Conservation (phyloP, 1,284 basidiomycete species). For the Melanopsichium pennsylvanicum region DNA sequence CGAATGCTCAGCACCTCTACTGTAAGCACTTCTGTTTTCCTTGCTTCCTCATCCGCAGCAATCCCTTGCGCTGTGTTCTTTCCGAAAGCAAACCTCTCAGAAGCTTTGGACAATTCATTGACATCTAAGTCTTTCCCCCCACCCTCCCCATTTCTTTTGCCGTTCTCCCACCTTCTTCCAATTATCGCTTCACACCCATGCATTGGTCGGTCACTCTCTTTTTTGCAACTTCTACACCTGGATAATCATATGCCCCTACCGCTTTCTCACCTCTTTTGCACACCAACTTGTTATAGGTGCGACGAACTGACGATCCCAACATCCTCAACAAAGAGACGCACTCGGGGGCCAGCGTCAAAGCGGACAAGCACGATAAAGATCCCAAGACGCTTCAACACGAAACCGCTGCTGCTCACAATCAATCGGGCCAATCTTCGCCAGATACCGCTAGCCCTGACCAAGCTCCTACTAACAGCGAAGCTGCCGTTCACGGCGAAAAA, state of each 20-base stretch:
- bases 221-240: too few species aligned
- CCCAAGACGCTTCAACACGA: constrained; percentile 48
- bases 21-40: constrained; percentile 38
- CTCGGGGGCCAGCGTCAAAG: constrained; percentile 46
- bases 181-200: too few species aligned
- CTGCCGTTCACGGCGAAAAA: constrained; percentile 50
- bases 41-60: too few species aligned
- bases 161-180: too few species aligned
- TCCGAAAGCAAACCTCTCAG: too few species aligned
- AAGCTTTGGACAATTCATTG: too few species aligned
- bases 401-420: constrained; percentile 16
- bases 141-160: background rate
- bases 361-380: constrained; percentile 45
- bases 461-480: constrained; percentile 44
- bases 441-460: constrained; percentile 9
- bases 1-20: constrained; percentile 23
- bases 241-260: too few species aligned
- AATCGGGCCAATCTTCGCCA: background rate
- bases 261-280: too few species aligned
- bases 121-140: too few species aligned
- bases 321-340: constrained; percentile 39
- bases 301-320: constrained; percentile 31
- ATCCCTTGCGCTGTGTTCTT: too few species aligned
- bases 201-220: too few species aligned
- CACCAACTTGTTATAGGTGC: constrained; percentile 13